Evolutionary conservation across 2,329 filamentous ascomycete genomes (phyloP), one percentile per base, ranked within the genome.

Genomic region (Ophiocordyceps camponoti-rufipedis): DNA sequence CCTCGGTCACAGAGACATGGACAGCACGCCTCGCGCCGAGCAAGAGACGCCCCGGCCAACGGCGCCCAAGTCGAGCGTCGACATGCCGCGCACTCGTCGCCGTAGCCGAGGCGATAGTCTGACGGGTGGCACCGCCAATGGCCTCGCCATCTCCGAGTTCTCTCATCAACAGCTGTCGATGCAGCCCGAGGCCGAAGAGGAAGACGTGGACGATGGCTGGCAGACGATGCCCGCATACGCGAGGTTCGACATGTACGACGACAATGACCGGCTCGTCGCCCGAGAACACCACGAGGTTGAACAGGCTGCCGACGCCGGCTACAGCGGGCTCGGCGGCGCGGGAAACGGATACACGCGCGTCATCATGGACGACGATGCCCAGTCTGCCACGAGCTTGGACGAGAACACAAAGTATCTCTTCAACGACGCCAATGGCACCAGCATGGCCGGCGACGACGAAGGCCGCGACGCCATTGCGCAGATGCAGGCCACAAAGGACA

Each of bases 401-500:
- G 91, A 98, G 47, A 89, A 96, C 56, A 98, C 91, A 0, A 80
- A 87, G 46, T 98, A 98, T 59, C 72, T 98, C 3, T 98, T 98
- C 69, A 89, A 85, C 52, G 80, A 86, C 48, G 63, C 71, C 13
- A 71, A 70, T 45, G 71, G 68, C 41, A 81, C 71, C 3, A 72
- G 65, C 55, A 74, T 72, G 48, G 68, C 68, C 19, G 80, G 79
- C 35, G 84, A 88, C 23, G 88, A 94, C 23, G 85, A 91, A 46
- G 79, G 84, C 48, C 76, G 88, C 45, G 91, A 96, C 62, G 78
- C 88, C 5, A 65, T 94, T 39, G 80, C 82, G 43, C 91, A 98
- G 61, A 82, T 98, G 71, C 83, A 96, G 62, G 85, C 91, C 9
- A 98, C 91, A 33, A 98, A 98, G 61, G 83, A 94, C 52, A 72